phyloP scores from a whole-genome alignment of 2,329 filamentous ascomycete genomes.

The Pezicula neosporulosa region DNA sequence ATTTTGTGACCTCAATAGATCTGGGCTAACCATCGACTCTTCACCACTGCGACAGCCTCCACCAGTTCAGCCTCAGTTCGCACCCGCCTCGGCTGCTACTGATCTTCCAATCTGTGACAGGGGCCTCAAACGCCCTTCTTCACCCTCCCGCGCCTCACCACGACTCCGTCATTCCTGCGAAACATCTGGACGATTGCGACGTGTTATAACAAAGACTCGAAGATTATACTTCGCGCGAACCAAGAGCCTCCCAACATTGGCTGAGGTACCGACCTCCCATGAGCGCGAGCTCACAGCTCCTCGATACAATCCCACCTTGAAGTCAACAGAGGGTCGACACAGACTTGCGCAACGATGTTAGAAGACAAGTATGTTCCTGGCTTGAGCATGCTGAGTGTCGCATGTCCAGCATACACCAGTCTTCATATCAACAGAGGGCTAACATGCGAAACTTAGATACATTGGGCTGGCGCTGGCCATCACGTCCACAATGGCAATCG shows the following conservation, averaged over 20 bases:
- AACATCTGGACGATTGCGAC: constrained; percentile 1
- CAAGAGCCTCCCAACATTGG: constrained; percentile 1
- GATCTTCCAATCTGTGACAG: neutral
- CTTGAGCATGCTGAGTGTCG: constrained; percentile 1
- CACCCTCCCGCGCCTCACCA: neutral
- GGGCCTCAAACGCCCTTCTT: neutral
- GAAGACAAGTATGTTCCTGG: constrained; percentile 40
- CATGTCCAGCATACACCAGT: neutral
- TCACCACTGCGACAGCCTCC: no score
- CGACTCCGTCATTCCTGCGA: neutral
- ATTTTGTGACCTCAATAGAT: no score
- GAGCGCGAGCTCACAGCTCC: constrained; percentile 21
- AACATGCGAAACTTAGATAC: constrained; percentile 50
- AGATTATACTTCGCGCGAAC: constrained; percentile 2
- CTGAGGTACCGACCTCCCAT: constrained; percentile 8
- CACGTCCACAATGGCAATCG: constrained; percentile 71
- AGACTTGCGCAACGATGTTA: constrained; percentile 30
- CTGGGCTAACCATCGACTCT: no score
- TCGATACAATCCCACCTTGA: constrained; percentile 12
- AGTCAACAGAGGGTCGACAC: constrained; percentile 14
- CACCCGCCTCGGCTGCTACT: constrained; percentile 1
- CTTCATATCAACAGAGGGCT: constrained; percentile 12
- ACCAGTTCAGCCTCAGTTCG: no score
- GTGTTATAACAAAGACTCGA: neutral
- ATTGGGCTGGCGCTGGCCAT: constrained; percentile 75